Conservation (phyloP, 768 basidiomycete species). For the Lentinus brumalis region DNA sequence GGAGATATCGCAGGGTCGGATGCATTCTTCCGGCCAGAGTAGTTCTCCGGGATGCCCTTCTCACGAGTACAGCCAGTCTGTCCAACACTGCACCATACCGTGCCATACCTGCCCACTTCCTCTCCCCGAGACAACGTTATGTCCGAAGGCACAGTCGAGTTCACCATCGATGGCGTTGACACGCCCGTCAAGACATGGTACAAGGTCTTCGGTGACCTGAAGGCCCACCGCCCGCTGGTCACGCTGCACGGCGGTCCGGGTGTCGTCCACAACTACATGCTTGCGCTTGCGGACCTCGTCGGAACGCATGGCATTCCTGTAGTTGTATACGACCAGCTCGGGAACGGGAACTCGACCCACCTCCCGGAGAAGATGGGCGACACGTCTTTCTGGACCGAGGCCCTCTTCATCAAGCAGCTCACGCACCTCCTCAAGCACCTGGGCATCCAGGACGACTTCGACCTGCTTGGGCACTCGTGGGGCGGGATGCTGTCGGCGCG, state of each 20-base stretch:
- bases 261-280: conserved; percentile 42
- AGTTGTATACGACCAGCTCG: conserved; percentile 56
- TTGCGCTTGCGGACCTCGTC: conserved; percentile 42
- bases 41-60: too few species aligned
- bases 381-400: conserved; percentile 48
- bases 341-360: conserved; percentile 56
- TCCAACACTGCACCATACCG: too few species aligned
- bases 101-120: background rate
- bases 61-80: background rate
- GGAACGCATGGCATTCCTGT: conserved; percentile 43
- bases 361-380: conserved; percentile 48
- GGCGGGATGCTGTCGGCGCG: conserved; percentile 48
- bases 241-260: conserved; percentile 60
- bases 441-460: conserved; percentile 45
- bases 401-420: conserved; percentile 55
- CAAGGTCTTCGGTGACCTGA: conserved; percentile 49
- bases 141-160: background rate
- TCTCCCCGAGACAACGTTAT: too few species aligned
- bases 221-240: conserved; percentile 44
- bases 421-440: conserved; percentile 44
- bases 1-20: too few species aligned
- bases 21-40: too few species aligned
- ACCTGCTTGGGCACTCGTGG: conserved; percentile 45
- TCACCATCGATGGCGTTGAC: conserved; percentile 16
- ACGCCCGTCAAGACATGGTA: conserved; percentile 49